Evolutionary conservation across 352 stramenopile species (phyloP).

Genomic region (Phytophthora europaea): DNA sequence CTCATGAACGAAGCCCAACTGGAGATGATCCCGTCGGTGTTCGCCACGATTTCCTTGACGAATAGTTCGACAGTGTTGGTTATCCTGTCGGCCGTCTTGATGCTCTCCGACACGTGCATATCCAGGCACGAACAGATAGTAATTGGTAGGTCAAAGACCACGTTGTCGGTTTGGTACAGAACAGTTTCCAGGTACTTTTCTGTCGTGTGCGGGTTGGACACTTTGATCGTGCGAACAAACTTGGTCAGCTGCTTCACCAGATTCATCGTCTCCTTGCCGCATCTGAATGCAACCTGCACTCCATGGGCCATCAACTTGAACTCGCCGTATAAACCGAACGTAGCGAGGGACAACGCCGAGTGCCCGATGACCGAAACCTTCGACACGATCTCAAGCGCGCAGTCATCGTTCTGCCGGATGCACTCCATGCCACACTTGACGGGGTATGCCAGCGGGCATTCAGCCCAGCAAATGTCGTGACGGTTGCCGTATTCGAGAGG

Average conservation of each 20-base stretch:
- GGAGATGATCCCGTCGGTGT: constrained; percentile 35
- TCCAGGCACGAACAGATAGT: constrained; percentile 47
- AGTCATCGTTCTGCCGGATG: constrained; percentile 49
- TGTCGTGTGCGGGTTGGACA: constrained; percentile 27
- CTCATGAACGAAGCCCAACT: constrained; percentile 22
- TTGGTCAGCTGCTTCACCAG: constrained; percentile 37
- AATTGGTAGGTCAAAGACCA: constrained; percentile 50
- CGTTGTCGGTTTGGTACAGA: constrained; percentile 49
- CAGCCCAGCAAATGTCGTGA: constrained; percentile 40
- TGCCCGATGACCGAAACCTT: constrained; percentile 29
- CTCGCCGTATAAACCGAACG: constrained; percentile 28
- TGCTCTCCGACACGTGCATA: constrained; percentile 23
- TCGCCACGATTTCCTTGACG: constrained; percentile 39
- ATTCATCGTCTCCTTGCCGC: constrained; percentile 40
- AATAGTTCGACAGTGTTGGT: constrained; percentile 39
- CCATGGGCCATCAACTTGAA: constrained; percentile 35
- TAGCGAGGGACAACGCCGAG: constrained; percentile 27
- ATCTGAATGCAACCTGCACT: constrained; percentile 27
- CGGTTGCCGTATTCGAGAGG: constrained; percentile 32
- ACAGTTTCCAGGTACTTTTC: constrained; percentile 41
- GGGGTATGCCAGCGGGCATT: constrained; percentile 47
- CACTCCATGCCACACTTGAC: constrained; percentile 50
- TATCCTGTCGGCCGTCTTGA: constrained; percentile 33
- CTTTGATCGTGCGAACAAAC: constrained; percentile 37
- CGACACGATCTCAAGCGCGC: constrained; percentile 36